Percentiles rank a stretch among this genome's conserved stretches.
Evolutionary conservation across 805 yeast genomes (phyloP).

Genomic region (Candida sonorensis): DNA sequence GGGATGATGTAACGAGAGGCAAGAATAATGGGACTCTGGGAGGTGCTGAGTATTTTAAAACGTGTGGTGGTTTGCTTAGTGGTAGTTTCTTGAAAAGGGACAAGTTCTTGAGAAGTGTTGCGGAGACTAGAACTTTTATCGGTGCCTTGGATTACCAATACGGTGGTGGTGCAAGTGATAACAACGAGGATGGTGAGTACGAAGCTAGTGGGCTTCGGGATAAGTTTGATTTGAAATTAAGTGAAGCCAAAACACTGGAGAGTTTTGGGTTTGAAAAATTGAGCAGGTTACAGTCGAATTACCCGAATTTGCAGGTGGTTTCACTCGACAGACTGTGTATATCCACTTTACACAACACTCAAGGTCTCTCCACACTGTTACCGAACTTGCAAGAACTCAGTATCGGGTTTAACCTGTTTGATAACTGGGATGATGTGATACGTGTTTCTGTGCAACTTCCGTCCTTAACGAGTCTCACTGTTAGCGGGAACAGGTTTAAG

Average conservation of each 20-base stretch:
- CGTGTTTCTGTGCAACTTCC: slow-evolving; percentile 31
- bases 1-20: slow-evolving; percentile 72
- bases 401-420: slow-evolving; percentile 53
- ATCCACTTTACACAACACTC: no score
- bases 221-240: slow-evolving; percentile 26
- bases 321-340: slow-evolving; percentile 43
- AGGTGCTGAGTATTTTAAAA: slow-evolving; percentile 49
- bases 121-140: slow-evolving; percentile 26
- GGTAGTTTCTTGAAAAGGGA: slow-evolving; percentile 60
- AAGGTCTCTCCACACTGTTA: no score
- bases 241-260: slow-evolving; percentile 56
- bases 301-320: slow-evolving; percentile 36
- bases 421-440: slow-evolving; percentile 32
- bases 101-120: slow-evolving; percentile 14
- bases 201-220: slow-evolving; percentile 11
- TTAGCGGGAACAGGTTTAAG: slow-evolving; percentile 48
- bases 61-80: slow-evolving; percentile 27
- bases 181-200: slow-evolving; percentile 6
- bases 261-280: slow-evolving; percentile 60
- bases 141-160: slow-evolving; percentile 49
- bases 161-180: slow-evolving; percentile 26
- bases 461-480: slow-evolving; percentile 32
- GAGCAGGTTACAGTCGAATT: slow-evolving; percentile 39
- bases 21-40: slow-evolving; percentile 59
- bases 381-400: slow-evolving; percentile 37